These are phyloP conservation scores for Amaranthus palmeri DNA, from an alignment of 148 eudicot species.

Conservation along the genomic window DNA sequence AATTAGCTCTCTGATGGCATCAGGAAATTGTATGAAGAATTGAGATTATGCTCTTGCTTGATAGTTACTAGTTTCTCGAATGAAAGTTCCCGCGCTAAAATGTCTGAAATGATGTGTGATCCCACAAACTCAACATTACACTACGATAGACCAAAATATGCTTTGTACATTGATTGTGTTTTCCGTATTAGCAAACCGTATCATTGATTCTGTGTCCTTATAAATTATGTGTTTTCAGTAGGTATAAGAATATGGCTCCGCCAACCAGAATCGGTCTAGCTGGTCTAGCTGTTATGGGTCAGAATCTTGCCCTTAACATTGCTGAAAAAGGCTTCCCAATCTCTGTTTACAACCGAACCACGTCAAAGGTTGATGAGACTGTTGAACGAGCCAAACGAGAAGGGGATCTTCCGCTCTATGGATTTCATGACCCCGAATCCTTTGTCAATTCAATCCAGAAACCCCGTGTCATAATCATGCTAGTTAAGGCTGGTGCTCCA, in stretches of 20 bases:
- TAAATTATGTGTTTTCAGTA: not conserved
- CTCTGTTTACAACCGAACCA: constrained; percentile 84
- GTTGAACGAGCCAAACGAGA: constrained; percentile 73
- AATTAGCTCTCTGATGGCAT: not conserved
- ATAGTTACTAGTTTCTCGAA: not conserved
- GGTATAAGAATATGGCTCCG: constrained; percentile 43
- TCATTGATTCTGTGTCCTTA: not conserved
- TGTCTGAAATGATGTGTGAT: not conserved
- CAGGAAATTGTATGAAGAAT: not conserved
- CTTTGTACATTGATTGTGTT: too few relatives aligned
- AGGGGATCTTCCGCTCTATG: constrained; percentile 84
- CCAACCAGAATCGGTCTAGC: constrained; percentile 92
- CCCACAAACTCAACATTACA: too few relatives aligned
- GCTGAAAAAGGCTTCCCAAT: constrained; percentile 97
- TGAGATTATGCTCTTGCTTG: not conserved
- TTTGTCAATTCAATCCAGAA: constrained; percentile 77
- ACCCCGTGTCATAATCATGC: constrained; percentile 86
- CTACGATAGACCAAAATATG: too few relatives aligned
- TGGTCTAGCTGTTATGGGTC: constrained; percentile 95
- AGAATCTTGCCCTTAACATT: constrained; percentile 91
- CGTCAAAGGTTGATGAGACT: constrained; percentile 87
- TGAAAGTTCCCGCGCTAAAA: not conserved
- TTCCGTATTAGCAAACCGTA: not conserved
- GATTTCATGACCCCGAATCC: constrained; percentile 79
- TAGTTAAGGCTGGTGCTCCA: constrained; percentile 92